A percentile compares a stretch with the other conserved stretches of the same genome.
Conservation (phyloP, 139 green algal species). For the Mychonastes homosphaera region DNA sequence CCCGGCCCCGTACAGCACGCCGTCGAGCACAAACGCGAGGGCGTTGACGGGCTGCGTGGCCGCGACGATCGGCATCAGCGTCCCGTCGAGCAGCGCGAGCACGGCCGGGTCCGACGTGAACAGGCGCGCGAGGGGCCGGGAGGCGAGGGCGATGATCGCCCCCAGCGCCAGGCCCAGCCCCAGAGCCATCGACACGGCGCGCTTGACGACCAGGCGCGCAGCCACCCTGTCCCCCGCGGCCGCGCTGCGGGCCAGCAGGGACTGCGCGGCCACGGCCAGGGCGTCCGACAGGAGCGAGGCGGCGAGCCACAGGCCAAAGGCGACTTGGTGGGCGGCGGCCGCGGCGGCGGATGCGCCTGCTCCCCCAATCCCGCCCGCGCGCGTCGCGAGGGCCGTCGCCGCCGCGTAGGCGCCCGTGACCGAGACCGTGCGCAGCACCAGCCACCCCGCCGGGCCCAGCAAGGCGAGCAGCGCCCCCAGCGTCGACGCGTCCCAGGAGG, state of each 20-base stretch:
- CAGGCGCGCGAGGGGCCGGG: constrained; percentile 7
- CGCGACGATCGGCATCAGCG: constrained; percentile 48
- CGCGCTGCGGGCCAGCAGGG: constrained; percentile 47
- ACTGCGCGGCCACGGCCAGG: constrained; percentile 68
- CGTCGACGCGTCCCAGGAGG: no score
- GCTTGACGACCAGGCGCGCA: constrained; percentile 23
- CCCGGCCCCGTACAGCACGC: constrained; percentile 53
- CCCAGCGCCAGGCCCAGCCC: constrained; percentile 35
- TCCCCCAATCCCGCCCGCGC: no score
- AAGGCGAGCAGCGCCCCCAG: no score
- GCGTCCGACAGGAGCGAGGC: constrained; percentile 57
- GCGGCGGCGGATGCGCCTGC: no score
- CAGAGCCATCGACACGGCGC: constrained; percentile 18
- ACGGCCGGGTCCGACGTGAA: constrained; percentile 50
- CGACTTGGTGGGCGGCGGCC: constrained; percentile 53
- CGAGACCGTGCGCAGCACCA: constrained; percentile 52
- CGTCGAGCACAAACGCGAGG: constrained; percentile 64
- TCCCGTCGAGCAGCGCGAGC: constrained; percentile 23
- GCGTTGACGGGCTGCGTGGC: constrained; percentile 60
- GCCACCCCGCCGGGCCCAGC: constrained; percentile 40
- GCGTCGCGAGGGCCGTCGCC: constrained; percentile 43
- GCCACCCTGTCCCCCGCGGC: constrained; percentile 23
- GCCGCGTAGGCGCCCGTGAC: constrained; percentile 46
- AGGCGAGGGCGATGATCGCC: constrained; percentile 17
- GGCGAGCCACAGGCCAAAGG: constrained; percentile 65